Percentiles rank a stretch among this genome's conserved stretches.
These are phyloP conservation scores for Didymosphaeria variabile DNA, from an alignment of 2,329 filamentous ascomycete species.

Conservation along the genomic window DNA sequence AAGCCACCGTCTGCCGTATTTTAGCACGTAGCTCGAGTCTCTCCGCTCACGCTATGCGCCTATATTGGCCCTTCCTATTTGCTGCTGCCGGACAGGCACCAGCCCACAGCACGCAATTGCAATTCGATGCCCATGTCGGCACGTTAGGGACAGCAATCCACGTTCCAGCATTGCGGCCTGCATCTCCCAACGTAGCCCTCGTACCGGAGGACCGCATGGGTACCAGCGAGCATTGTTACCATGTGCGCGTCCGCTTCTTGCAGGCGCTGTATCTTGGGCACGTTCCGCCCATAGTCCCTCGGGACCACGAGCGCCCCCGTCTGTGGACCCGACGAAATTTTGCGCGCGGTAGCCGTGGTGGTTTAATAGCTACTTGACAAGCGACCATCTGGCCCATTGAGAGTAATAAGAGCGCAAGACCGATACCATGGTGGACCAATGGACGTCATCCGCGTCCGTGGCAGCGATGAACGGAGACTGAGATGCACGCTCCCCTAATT, in stretches of 20 bases:
- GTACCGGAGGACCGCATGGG: neutral
- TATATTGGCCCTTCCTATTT: slow-evolving; percentile 16
- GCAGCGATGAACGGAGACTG: slow-evolving; percentile 9
- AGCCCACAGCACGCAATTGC: slow-evolving; percentile 6
- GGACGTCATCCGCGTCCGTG: slow-evolving; percentile 14
- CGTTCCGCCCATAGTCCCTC: slow-evolving; percentile 14
- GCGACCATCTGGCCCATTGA: slow-evolving; percentile 1
- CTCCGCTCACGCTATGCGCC: slow-evolving; percentile 17
- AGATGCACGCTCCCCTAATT: slow-evolving; percentile 16
- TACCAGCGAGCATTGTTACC: neutral
- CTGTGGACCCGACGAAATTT: slow-evolving; percentile 12
- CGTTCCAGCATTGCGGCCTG: neutral
- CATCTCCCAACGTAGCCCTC: neutral
- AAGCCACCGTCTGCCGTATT: slow-evolving; percentile 17
- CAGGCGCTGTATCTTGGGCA: slow-evolving; percentile 15
- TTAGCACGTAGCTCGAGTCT: slow-evolving; percentile 20
- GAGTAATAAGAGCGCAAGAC: neutral
- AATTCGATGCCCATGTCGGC: neutral
- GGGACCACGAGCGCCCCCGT: neutral
- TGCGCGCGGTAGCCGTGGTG: slow-evolving; percentile 10
- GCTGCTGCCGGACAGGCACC: neutral
- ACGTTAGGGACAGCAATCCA: neutral
- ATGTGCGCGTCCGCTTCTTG: slow-evolving; percentile 14
- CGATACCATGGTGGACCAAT: slow-evolving; percentile 1
- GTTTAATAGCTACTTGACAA: slow-evolving; percentile 6